Evolutionary conservation across 345 rosid species (phyloP).

Genomic region (Syzygium aqueum): DNA sequence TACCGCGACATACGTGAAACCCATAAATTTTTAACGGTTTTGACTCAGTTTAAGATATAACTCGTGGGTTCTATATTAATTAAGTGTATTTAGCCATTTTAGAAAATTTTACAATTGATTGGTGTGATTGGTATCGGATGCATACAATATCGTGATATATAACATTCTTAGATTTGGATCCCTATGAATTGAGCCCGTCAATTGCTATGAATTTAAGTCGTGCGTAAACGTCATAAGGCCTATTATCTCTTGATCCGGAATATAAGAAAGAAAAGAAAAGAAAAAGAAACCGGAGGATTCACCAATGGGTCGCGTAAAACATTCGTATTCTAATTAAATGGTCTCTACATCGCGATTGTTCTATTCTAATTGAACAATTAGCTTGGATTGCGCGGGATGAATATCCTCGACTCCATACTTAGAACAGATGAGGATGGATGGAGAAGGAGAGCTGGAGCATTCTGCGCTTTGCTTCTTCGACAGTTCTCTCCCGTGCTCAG

Average conservation of each 20-base stretch:
- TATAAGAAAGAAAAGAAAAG: too few species aligned
- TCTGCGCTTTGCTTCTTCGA: background rate
- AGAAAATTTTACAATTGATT: background rate
- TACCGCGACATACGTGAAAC: fast-evolving
- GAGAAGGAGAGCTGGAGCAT: background rate
- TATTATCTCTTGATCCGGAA: background rate
- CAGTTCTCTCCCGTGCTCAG: background rate
- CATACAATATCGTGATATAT: background rate
- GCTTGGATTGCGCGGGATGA: background rate
- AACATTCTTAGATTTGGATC: too few species aligned
- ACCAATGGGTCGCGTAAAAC: background rate
- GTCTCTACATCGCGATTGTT: background rate
- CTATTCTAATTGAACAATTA: background rate
- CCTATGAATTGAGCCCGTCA: background rate
- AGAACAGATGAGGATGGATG: background rate
- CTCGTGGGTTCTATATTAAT: fast-evolving
- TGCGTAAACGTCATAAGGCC: fast-evolving
- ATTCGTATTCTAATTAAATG: background rate
- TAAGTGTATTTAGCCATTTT: background rate
- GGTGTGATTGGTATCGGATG: background rate
- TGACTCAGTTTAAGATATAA: background rate
- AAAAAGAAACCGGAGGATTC: too few species aligned
- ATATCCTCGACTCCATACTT: background rate
- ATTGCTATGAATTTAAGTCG: background rate
- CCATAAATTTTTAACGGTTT: background rate